A percentile compares a stretch with the other conserved stretches of the same genome.
These are phyloP conservation scores for Penicillium pulvis DNA, from an alignment of 495 filamentous ascomycete species.

Conservation along the genomic window DNA sequence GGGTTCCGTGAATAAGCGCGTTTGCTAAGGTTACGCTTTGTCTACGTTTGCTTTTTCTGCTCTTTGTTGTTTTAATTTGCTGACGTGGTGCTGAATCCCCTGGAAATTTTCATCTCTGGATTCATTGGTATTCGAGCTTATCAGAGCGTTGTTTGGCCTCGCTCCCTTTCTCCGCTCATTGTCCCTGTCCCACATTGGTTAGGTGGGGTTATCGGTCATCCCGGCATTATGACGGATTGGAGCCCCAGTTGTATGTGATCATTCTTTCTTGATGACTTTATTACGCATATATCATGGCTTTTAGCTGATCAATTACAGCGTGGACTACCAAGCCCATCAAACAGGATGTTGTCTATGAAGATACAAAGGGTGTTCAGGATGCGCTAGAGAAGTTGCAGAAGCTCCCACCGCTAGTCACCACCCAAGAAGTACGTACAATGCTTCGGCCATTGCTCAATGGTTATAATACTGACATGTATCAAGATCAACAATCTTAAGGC, in stretches of 20 bases:
- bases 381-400: constrained; percentile 70
- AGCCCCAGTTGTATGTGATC: constrained; percentile 35
- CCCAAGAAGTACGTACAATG: constrained; percentile 59
- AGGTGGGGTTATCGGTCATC: constrained; percentile 13
- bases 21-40: neutral
- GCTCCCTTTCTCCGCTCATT: neutral
- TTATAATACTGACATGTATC: neutral
- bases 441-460: neutral
- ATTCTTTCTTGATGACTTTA: neutral
- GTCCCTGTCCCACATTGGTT: constrained; percentile 15
- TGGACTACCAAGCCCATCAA: constrained; percentile 92
- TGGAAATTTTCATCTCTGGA: neutral
- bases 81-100: neutral
- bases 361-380: constrained; percentile 61
- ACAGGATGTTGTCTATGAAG: constrained; percentile 81
- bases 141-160: neutral
- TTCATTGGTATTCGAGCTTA: constrained; percentile 6
- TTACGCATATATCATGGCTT: neutral
- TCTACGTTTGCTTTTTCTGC: constrained; percentile 6
- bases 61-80: constrained; percentile 6
- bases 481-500: constrained; percentile 77
- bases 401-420: constrained; percentile 88
- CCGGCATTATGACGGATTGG: constrained; percentile 33
- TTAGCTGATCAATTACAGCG: constrained; percentile 44
- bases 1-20: constrained; percentile 29